A percentile compares a stretch with the other conserved stretches of the same genome.
Evolutionary conservation across 2,329 filamentous ascomycete genomes (phyloP).

Genomic region (Cyanodermella asteris): DNA sequence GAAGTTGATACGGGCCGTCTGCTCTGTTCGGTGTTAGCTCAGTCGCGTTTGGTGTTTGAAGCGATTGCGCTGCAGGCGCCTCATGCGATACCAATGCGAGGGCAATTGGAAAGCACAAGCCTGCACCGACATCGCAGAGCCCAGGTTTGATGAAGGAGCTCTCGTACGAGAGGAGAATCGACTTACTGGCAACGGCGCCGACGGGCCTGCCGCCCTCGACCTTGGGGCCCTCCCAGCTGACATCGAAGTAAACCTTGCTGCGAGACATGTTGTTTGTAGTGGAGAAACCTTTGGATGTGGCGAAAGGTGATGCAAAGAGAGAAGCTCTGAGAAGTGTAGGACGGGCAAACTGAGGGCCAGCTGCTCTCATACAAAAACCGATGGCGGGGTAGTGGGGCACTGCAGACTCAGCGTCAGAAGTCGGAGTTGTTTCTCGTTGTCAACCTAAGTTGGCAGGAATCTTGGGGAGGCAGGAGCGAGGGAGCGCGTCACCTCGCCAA

Average conservation of each 20-base stretch:
- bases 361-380: too few relatives aligned
- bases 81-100: conserved; percentile 1
- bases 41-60: conserved; percentile 4
- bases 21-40: conserved; percentile 10
- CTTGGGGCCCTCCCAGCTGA: conserved; percentile 50
- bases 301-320: too few relatives aligned
- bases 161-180: not conserved
- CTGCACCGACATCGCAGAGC: not conserved
- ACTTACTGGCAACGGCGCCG: conserved; percentile 13
- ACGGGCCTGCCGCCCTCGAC: conserved; percentile 34
- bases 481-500: too few relatives aligned
- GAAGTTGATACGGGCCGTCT: conserved; percentile 68
- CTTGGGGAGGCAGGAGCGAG: too few relatives aligned
- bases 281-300: too few relatives aligned
- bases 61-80: not conserved
- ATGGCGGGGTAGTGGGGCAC: too few relatives aligned
- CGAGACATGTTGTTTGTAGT: too few relatives aligned
- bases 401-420: too few relatives aligned
- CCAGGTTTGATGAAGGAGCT: not conserved
- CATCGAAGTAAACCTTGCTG: conserved; percentile 57
- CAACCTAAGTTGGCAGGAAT: too few relatives aligned
- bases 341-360: too few relatives aligned
- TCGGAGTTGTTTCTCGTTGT: too few relatives aligned
- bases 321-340: too few relatives aligned
- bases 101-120: not conserved